Base-by-base conservation (phyloP, 345 rosid genomes). In the Euclidium syriacum region DNA sequence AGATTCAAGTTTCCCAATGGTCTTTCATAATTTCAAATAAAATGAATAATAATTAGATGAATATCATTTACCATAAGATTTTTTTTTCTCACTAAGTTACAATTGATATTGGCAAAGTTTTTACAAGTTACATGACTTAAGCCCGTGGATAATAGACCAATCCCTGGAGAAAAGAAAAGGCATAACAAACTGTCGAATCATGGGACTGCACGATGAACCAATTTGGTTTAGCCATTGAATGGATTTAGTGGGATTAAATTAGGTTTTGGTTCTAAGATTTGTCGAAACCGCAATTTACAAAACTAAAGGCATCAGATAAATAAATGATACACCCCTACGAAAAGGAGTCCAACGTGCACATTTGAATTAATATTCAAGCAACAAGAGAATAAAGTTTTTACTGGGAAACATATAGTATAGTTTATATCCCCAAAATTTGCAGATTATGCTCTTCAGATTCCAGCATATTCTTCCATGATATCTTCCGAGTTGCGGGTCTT, bases 391-490 rank as follows among this genome's bases (percentile, higher is more conserved):
- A 60, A 22, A 58, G 10, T 19, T 49, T 19, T 6, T 38, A 23
- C 48, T 20, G n/a, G 47, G 33, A 67, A 27, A 30, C 27, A 24
- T 18, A 5, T 10, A 25, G 2, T 15, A 24, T 33, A 15, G 10
- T 16, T 10, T 56, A 7, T 35, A 35, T 32, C 29, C 7, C 57
- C 6, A 9, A 16, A 54, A 5, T 7, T 40, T 58, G 27, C 40
- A 18, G 27, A 42, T 33, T 69, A 61, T 52, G 68, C 73, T 61
- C 55, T 52, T 43, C 8, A 26, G 56, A 43, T 60, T 69, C 56
- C 73, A 34, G 67, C 47, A 69, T 69, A 69, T 69, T 43, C 73
- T 59, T 58, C 58, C 14, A 5, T 40, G 36, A 33, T 16, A 22
- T 65, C 56, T 56, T 46, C 30, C 20, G 59, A 30, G 16, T 64